phyloP scores from a whole-genome alignment of 352 stramenopile species.

The Pythium phragmitis region DNA sequence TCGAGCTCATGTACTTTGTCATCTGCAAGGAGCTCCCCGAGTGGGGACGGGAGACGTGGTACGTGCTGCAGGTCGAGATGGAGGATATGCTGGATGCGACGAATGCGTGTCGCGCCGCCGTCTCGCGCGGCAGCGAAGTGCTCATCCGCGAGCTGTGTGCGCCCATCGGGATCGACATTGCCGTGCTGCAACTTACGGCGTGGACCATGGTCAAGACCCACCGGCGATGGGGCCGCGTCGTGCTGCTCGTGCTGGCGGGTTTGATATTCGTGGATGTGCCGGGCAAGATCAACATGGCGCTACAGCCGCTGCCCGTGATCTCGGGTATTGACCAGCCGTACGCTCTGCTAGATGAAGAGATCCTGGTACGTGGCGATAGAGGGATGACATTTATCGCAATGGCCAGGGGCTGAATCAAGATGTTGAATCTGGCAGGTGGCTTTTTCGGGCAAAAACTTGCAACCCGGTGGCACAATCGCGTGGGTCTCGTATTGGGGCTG shows the following conservation, averaged over 20 bases:
- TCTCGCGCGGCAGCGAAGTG: constrained; percentile 43
- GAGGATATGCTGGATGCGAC: constrained; percentile 36
- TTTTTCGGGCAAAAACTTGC: constrained; percentile 72
- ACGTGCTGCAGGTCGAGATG: constrained; percentile 41
- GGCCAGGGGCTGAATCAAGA: background rate
- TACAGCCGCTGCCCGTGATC: constrained; percentile 62
- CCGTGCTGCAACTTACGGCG: constrained; percentile 38
- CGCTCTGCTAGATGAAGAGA: constrained; percentile 71
- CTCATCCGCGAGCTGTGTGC: constrained; percentile 61
- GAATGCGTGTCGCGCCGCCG: constrained; percentile 39
- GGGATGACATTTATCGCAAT: background rate
- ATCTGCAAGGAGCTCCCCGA: constrained; percentile 64
- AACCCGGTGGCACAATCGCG: constrained; percentile 61
- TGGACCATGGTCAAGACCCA: constrained; percentile 59
- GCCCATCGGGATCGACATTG: constrained; percentile 46
- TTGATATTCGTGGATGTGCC: constrained; percentile 52
- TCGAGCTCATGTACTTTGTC: constrained; percentile 56
- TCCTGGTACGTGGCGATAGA: constrained; percentile 34
- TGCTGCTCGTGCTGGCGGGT: constrained; percentile 42
- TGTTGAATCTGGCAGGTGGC: constrained; percentile 32
- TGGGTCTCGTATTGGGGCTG: constrained; percentile 86
- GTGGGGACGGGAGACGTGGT: constrained; percentile 34
- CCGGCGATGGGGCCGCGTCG: constrained; percentile 47
- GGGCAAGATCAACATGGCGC: constrained; percentile 42
- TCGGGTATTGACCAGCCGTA: constrained; percentile 58